Base-by-base conservation (phyloP, 192 early-diverging fungal genomes). In the Mortierella claussenii region DNA sequence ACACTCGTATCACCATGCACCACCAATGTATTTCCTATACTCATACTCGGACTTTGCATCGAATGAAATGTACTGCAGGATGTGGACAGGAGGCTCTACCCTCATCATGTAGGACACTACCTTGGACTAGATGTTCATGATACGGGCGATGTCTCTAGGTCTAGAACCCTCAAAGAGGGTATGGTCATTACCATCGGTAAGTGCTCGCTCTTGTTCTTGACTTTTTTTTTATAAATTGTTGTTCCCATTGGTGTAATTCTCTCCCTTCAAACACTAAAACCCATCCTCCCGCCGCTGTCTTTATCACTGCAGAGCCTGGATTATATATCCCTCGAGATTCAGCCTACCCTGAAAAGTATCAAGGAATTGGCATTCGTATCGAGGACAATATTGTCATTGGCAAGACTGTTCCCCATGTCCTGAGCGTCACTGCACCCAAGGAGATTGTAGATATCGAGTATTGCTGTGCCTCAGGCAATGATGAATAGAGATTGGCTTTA, bases 91-190 rank as follows among this genome's bases (percentile, higher is more conserved):
- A 65, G 68, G 12, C 81, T 99, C 30, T 99, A 94, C 68, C 96
- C 96, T 34, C 96, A 99, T 73, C 96, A 99, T 74, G 89, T 99
- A 13, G 89, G 94, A 20, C 97, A 98, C 68, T 99, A 93, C 52
- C 84, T 98, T 18, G 97, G 97, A 10, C 65, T 98, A 69, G 97
- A 99, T 76, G 95, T 99, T 2, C 97, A 99, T 81, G 96, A 99
- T 74, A 89, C 90, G 1, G 83, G 85, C 37, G 85, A 89, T 63
- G 78, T 97, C 36, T 81, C 86, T 20, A 85, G 97, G 24, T 90
- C 90, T 7, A 84, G 85, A 65, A 81, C 68, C 46, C 80, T 99
- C 32, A 85, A 87, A 64, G 60, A 76, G 18, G 92, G 92, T 46
- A 97, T 95, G 94, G 94, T 96, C 23, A 84, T 99, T 27, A 99